Evolutionary conservation across 108 stramenopile genomes (phyloP).

Genomic region (Parmales sp.): DNA sequence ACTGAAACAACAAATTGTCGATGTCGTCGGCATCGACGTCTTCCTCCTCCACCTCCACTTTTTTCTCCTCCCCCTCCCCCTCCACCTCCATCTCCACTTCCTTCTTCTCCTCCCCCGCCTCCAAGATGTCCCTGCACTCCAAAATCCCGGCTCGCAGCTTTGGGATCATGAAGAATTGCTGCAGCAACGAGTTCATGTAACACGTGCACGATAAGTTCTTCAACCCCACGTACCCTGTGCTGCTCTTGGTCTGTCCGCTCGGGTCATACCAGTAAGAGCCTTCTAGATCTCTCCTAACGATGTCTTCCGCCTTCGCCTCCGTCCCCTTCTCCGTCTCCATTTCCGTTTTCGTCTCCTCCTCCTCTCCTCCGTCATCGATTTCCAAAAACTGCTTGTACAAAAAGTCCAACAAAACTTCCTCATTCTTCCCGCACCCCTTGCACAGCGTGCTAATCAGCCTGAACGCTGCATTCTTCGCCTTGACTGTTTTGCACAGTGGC

Average conservation of each 20-base stretch:
- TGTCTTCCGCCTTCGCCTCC: background rate
- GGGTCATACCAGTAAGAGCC: background rate
- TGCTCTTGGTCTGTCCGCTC: background rate
- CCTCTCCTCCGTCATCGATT: background rate
- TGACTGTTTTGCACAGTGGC: background rate
- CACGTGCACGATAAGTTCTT: constrained; percentile 47
- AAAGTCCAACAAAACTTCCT: background rate
- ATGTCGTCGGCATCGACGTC: background rate
- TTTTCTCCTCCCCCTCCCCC: background rate
- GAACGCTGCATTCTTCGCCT: background rate
- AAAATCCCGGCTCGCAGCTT: constrained; percentile 1
- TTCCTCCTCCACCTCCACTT: background rate
- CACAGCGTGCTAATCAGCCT: background rate
- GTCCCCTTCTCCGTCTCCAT: background rate
- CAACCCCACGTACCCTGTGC: constrained; percentile 23
- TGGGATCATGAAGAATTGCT: constrained; percentile 33
- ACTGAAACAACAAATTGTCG: background rate
- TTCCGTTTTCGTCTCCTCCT: background rate
- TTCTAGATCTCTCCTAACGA: background rate
- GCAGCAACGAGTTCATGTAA: constrained; percentile 43
- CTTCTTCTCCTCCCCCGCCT: background rate
- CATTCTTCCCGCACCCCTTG: background rate
- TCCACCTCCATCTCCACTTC: background rate
- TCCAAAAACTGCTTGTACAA: background rate
- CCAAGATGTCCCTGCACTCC: background rate